Percentiles rank a stretch among this genome's conserved stretches.
Conservation (phyloP, 345 rosid species). For the Syzygium oleosum region DNA sequence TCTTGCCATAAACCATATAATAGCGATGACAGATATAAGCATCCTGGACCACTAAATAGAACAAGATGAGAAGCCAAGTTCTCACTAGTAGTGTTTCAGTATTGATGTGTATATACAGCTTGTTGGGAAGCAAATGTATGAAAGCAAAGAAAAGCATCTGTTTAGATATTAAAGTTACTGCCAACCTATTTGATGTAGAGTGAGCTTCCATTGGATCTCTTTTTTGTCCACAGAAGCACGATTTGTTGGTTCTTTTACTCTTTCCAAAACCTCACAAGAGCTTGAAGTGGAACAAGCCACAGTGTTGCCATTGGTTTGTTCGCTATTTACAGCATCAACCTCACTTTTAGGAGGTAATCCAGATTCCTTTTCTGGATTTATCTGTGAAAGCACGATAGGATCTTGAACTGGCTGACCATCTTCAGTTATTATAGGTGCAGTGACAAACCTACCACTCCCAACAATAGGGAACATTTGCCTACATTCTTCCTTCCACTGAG, state of each 20-base stretch:
- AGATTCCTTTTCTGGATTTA: conserved; percentile 33
- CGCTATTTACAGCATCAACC: neutral
- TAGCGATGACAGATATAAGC: neutral
- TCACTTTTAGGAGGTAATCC: conserved; percentile 4
- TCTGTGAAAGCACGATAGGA: conserved; percentile 74
- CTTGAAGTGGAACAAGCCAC: conserved; percentile 4
- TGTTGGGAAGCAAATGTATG: neutral
- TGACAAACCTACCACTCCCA: conserved; percentile 80
- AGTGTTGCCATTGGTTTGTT: conserved; percentile 1
- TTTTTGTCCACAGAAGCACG: conserved; percentile 41
- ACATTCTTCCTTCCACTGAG: conserved; percentile 75
- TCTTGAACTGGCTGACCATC: conserved; percentile 78
- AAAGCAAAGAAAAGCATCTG: neutral
- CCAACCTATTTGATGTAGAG: conserved; percentile 94
- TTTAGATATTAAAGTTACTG: neutral
- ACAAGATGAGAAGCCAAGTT: neutral
- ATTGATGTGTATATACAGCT: neutral
- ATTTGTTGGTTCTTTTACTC: conserved; percentile 19
- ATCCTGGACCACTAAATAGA: neutral
- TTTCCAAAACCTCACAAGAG: conserved; percentile 7
- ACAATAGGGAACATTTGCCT: conserved; percentile 58
- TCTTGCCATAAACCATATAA: neutral
- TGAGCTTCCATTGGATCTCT: conserved; percentile 80
- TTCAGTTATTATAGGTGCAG: conserved; percentile 88
- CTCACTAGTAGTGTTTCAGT: neutral